These are phyloP conservation scores for Solanum sejunctum DNA, from an alignment of 257 asterid species.

Conservation along the genomic window DNA sequence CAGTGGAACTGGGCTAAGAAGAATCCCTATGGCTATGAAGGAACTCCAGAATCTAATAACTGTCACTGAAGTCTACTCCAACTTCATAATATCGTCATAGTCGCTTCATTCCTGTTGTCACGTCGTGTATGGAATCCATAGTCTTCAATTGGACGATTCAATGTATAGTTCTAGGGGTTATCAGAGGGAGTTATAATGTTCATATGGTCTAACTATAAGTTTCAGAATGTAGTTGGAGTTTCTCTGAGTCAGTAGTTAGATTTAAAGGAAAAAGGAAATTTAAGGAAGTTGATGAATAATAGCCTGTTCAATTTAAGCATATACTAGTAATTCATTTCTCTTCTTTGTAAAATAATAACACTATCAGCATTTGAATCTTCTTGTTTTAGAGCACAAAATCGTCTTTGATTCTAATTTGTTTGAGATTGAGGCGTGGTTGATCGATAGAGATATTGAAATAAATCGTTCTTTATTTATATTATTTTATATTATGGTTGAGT, in stretches of 20 bases:
- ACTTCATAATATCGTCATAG: neutral
- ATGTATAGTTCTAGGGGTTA: neutral
- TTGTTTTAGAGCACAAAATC: neutral
- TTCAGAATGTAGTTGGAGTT: neutral
- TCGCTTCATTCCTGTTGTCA: neutral
- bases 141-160: neutral
- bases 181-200: neutral
- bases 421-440: neutral
- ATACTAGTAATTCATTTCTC: neutral
- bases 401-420: neutral
- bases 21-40: constrained; percentile 74
- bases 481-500: neutral
- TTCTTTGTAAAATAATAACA: neutral
- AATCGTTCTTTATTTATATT: neutral
- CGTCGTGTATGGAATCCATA: neutral
- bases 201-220: neutral
- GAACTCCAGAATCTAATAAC: constrained; percentile 9
- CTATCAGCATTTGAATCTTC: neutral
- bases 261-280: neutral
- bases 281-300: neutral
- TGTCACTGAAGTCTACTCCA: neutral
- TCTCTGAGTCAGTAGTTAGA: neutral
- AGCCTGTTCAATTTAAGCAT: neutral
- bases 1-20: constrained; percentile 99
- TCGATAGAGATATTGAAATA: neutral